Conservation (phyloP, 148 eudicot genomes). For the Fallopia convolvulus region DNA sequence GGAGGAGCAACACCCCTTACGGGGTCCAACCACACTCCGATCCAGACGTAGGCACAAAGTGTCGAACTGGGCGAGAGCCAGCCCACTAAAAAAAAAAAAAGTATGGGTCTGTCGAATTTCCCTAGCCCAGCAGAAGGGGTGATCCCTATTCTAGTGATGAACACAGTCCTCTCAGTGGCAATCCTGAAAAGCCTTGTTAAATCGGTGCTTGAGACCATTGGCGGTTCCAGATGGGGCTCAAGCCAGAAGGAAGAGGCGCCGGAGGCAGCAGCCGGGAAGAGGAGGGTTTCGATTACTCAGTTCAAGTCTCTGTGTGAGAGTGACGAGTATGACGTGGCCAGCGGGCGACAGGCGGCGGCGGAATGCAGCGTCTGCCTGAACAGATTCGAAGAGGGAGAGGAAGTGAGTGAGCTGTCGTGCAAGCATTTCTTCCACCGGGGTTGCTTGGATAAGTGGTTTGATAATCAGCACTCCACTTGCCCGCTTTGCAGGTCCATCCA, state of each 20-base stretch:
- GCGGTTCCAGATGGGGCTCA: not conserved
- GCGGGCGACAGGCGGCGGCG: not conserved
- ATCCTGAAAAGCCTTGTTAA: slow-evolving; percentile 42
- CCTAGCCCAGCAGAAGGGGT: slow-evolving; percentile 52
- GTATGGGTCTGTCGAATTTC: slow-evolving; percentile 56
- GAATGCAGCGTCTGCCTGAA: slow-evolving; percentile 61
- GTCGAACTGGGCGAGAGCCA: too few relatives aligned
- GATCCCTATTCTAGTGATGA: slow-evolving; percentile 49
- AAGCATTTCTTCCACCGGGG: slow-evolving; percentile 73
- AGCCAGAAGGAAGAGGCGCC: slow-evolving; percentile 26
- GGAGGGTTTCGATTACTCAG: slow-evolving; percentile 26
- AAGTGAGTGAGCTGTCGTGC: slow-evolving; percentile 64
- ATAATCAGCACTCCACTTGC: slow-evolving; percentile 52
- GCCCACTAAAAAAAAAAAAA: not conserved
- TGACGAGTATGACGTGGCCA: not conserved
- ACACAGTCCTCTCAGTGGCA: slow-evolving; percentile 44
- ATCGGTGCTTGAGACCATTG: slow-evolving; percentile 29
- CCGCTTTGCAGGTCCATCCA: slow-evolving; percentile 69
- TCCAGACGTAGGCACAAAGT: too few relatives aligned
- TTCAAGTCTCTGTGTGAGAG: slow-evolving; percentile 22
- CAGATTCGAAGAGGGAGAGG: slow-evolving; percentile 50
- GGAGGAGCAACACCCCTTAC: too few relatives aligned
- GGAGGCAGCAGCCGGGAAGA: not conserved
- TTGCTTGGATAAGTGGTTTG: slow-evolving; percentile 73
- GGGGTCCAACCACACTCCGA: too few relatives aligned